Conservation (phyloP, 345 rosid species). For the Dipteronia dyeriana region DNA sequence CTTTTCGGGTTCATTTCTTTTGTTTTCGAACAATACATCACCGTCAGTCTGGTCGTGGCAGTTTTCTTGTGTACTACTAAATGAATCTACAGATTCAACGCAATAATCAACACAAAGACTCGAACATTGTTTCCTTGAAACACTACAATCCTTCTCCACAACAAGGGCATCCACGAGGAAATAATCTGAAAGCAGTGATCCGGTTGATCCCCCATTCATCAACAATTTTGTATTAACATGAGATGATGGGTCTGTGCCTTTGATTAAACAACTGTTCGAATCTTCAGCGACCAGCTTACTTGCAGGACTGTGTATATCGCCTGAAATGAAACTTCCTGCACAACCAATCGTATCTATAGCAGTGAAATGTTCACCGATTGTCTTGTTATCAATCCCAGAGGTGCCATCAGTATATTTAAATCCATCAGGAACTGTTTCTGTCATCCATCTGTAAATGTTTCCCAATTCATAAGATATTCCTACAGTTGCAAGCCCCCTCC, state of each 20-base stretch:
- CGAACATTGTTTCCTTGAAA: conserved; percentile 32
- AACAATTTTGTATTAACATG: conserved; percentile 14
- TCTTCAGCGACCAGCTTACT: conserved; percentile 18
- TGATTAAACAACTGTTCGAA: conserved; percentile 20
- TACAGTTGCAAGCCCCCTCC: conserved; percentile 29
- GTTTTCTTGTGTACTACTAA: conserved; percentile 21
- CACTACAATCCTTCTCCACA: conserved; percentile 29
- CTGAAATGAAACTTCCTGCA: conserved; percentile 27
- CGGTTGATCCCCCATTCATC: conserved; percentile 22
- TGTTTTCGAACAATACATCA: conserved; percentile 28
- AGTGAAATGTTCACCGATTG: conserved; percentile 26
- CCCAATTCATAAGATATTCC: conserved; percentile 36
- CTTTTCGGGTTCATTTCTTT: conserved; percentile 23
- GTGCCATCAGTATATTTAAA: conserved; percentile 11
- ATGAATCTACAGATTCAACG: conserved; percentile 36
- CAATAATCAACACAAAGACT: conserved; percentile 35
- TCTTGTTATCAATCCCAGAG: conserved; percentile 30
- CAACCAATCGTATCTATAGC: conserved; percentile 14
- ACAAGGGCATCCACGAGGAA: conserved; percentile 38
- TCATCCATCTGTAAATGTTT: conserved; percentile 51
- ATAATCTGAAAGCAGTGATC: conserved; percentile 45
- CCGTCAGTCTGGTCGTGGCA: conserved; percentile 21
- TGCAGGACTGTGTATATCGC: conserved; percentile 28
- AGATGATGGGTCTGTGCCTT: conserved; percentile 34
- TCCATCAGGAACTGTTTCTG: conserved; percentile 39